Evolutionary conservation across 2,329 filamentous ascomycete genomes (phyloP).

Genomic region (Aphanoascus verrucosus): DNA sequence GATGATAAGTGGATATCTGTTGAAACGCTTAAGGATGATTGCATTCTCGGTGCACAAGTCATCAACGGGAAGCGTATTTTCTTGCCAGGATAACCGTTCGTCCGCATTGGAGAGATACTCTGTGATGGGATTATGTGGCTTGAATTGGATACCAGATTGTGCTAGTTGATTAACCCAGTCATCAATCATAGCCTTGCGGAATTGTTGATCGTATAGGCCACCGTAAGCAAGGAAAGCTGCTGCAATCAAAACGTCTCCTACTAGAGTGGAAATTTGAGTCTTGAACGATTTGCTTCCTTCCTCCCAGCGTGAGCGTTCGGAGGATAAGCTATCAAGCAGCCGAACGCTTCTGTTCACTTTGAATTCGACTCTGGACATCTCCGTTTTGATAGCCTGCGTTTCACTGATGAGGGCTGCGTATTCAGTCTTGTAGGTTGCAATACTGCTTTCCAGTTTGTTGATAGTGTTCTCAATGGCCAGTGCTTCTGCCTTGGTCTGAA

Average conservation of each 20-base stretch:
- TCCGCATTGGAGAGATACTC: slow-evolving; percentile 96
- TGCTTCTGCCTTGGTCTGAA: slow-evolving; percentile 87
- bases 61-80: slow-evolving; percentile 84
- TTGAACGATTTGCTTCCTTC: slow-evolving; percentile 96
- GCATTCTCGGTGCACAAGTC: slow-evolving; percentile 98
- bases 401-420: slow-evolving; percentile 94
- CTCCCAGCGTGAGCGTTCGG: slow-evolving; percentile 88
- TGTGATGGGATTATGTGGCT: slow-evolving; percentile 84
- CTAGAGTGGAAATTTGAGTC: slow-evolving; percentile 90
- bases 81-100: slow-evolving; percentile 89
- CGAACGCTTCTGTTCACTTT: slow-evolving; percentile 96
- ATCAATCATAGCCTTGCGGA: slow-evolving; percentile 94
- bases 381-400: slow-evolving; percentile 90
- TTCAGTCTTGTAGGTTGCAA: slow-evolving; percentile 89
- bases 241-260: slow-evolving; percentile 92
- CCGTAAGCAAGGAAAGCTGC: slow-evolving; percentile 94
- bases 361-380: slow-evolving; percentile 93
- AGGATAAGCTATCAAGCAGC: slow-evolving; percentile 86
- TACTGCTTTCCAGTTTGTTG: slow-evolving; percentile 71
- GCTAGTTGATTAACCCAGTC: slow-evolving; percentile 93
- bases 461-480: slow-evolving; percentile 86
- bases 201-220: slow-evolving; percentile 94
- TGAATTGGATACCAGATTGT: slow-evolving; percentile 86
- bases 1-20: slow-evolving; percentile 95
- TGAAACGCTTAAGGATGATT: slow-evolving; percentile 94